Percentiles rank a stretch among this genome's conserved stretches.
Evolutionary conservation across 2,329 filamentous ascomycete species (phyloP).

Genomic region (Fusarium foetens): DNA sequence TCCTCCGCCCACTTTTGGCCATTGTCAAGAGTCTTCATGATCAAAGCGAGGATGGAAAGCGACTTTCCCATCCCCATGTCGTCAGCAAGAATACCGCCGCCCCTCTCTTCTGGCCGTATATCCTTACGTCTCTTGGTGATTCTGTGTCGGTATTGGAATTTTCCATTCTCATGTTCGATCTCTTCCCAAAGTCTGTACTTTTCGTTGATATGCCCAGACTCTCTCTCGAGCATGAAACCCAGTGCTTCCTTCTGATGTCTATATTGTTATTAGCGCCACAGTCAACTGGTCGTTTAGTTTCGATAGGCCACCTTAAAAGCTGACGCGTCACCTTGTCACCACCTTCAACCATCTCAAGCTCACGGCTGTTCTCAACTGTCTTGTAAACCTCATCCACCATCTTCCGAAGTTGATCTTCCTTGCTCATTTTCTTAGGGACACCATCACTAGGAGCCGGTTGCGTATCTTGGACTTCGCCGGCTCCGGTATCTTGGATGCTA

Average conservation of each 20-base stretch:
- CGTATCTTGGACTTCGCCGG: rapidly evolving
- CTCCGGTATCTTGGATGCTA: rapidly evolving
- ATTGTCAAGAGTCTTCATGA: slow-evolving; percentile 8
- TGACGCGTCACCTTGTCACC: not conserved
- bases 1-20: not conserved
- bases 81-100: not conserved
- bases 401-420: slow-evolving; percentile 12
- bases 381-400: slow-evolving; percentile 13
- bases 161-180: rapidly evolving
- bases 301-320: not conserved
- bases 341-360: slow-evolving; percentile 4
- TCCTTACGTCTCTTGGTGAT: slow-evolving; percentile 4
- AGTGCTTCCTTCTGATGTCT: slow-evolving; percentile 19
- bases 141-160: not conserved
- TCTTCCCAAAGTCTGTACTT: slow-evolving; percentile 8
- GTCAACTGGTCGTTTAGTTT: rapidly evolving
- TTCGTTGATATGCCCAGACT: slow-evolving; percentile 5
- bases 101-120: not conserved
- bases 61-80: slow-evolving; percentile 25
- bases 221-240: slow-evolving; percentile 8
- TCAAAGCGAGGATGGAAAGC: not conserved
- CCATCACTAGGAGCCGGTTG: not conserved
- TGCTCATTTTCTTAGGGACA: not conserved
- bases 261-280: rapidly evolving
- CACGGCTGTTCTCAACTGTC: slow-evolving; percentile 7